These are phyloP conservation scores for Solanum ahanhuiri DNA, from an alignment of 257 asterid genomes.

Conservation along the genomic window DNA sequence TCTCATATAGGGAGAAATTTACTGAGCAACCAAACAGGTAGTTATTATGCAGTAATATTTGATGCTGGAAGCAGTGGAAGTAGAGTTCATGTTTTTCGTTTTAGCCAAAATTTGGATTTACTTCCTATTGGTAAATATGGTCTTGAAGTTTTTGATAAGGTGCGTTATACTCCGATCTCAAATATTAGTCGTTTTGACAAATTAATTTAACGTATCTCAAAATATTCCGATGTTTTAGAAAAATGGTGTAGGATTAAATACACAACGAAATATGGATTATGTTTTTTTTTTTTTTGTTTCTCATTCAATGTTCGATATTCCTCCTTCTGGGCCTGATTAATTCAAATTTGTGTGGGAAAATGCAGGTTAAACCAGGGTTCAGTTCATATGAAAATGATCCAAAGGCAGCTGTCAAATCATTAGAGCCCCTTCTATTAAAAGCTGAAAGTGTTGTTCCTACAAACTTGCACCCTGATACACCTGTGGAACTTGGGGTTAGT, in stretches of 20 bases:
- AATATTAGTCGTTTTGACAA: not conserved
- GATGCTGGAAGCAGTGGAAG: not conserved
- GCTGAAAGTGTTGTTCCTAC: conserved; percentile 10
- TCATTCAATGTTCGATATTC: not conserved
- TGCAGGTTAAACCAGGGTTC: conserved; percentile 20
- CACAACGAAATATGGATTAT: no score
- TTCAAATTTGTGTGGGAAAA: not conserved
- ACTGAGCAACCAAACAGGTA: not conserved
- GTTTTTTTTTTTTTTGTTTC: not conserved
- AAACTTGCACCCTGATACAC: conserved; percentile 11
- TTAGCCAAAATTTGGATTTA: not conserved
- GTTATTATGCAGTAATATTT: not conserved
- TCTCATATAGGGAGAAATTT: not conserved
- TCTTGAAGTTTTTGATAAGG: not conserved
- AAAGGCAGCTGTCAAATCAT: conserved; percentile 9
- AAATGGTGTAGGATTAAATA: not conserved
- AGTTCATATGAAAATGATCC: conserved; percentile 23
- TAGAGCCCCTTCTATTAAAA: conserved; percentile 3
- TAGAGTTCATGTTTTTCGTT: not conserved
- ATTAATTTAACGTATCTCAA: not conserved
- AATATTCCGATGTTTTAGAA: not conserved
- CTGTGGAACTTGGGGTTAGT: conserved; percentile 5
- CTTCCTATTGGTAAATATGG: not conserved
- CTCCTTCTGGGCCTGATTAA: not conserved
- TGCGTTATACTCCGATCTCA: not conserved